A percentile compares a stretch with the other conserved stretches of the same genome.
Conservation (phyloP, 2,329 filamentous ascomycete genomes). For the Lecanicillium sp. region DNA sequence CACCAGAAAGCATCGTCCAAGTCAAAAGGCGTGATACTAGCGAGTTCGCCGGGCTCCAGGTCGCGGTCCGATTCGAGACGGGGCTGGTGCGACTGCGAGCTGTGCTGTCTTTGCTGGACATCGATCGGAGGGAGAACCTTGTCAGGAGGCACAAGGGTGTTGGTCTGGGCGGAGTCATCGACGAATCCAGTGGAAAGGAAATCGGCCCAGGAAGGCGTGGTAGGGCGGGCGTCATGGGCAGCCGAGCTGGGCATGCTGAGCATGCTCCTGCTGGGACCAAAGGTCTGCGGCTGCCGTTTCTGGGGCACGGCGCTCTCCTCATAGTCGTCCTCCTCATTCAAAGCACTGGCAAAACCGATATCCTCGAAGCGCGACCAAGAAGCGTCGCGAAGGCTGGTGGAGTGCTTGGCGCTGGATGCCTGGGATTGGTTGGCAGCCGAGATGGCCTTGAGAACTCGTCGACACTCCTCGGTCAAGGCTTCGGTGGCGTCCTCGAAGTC, state of each 20-base stretch:
- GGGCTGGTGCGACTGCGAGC: constrained; percentile 77
- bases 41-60: constrained; percentile 86
- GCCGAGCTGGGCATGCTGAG: constrained; percentile 53
- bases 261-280: constrained; percentile 11
- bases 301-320: constrained; percentile 43
- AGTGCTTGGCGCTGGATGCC: constrained; percentile 62
- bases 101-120: constrained; percentile 64
- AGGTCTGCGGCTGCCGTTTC: constrained; percentile 28
- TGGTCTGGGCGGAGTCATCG: constrained; percentile 61
- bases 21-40: constrained; percentile 79
- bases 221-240: constrained; percentile 69
- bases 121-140: constrained; percentile 85
- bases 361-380: constrained; percentile 98
- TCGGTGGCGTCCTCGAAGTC: constrained; percentile 83
- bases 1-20: constrained; percentile 98
- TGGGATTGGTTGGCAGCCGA: constrained; percentile 83
- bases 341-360: constrained; percentile 74
- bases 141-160: constrained; percentile 80
- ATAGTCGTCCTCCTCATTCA: constrained; percentile 66
- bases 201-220: constrained; percentile 96
- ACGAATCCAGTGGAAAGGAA: constrained; percentile 91
- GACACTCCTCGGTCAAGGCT: constrained; percentile 88
- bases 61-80: constrained; percentile 61
- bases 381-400: constrained; percentile 70
- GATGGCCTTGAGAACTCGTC: constrained; percentile 81